These are phyloP conservation scores for Didymella pinodella DNA, from an alignment of 2,329 filamentous ascomycete genomes.

Conservation along the genomic window DNA sequence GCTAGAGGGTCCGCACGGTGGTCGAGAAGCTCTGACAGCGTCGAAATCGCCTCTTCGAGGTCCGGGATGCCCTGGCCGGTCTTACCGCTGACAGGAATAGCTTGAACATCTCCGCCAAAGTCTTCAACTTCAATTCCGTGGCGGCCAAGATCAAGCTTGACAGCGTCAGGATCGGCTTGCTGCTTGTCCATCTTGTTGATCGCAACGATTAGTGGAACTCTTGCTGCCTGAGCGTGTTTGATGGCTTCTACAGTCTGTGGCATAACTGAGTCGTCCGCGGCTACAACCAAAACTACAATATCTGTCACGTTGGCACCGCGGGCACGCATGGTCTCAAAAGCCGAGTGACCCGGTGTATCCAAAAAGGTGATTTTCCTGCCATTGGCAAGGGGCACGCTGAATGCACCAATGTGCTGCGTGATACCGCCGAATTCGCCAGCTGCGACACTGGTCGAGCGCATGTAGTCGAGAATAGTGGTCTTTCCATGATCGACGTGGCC, in stretches of 20 bases:
- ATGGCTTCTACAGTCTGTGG: slow-evolving; percentile 96
- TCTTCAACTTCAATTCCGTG: slow-evolving; percentile 93
- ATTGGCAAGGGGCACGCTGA: slow-evolving; percentile 82
- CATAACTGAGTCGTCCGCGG: slow-evolving; percentile 96
- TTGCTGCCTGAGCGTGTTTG: slow-evolving; percentile 86
- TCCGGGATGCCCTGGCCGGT: slow-evolving; percentile 91
- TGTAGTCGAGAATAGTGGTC: slow-evolving; percentile 91
- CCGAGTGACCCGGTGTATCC: slow-evolving; percentile 94
- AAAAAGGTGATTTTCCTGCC: slow-evolving; percentile 95
- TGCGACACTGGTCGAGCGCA: slow-evolving; percentile 91
- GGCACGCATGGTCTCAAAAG: slow-evolving; percentile 94
- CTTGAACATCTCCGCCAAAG: slow-evolving; percentile 91
- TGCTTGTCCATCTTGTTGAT: slow-evolving; percentile 97
- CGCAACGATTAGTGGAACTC: slow-evolving; percentile 95
- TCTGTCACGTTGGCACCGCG: slow-evolving; percentile 95
- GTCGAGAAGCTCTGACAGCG: slow-evolving; percentile 88
- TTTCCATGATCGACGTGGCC: slow-evolving; percentile 99
- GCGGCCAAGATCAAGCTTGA: slow-evolving; percentile 85
- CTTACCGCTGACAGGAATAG: slow-evolving; percentile 89
- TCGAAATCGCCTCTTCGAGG: slow-evolving; percentile 87
- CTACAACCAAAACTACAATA: slow-evolving; percentile 94
- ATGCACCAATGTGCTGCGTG: slow-evolving; percentile 97
- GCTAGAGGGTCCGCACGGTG: slow-evolving; percentile 81
- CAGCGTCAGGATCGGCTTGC: slow-evolving; percentile 78
- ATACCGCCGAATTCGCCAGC: slow-evolving; percentile 95